A percentile compares a stretch with the other conserved stretches of the same genome.
phyloP scores from a whole-genome alignment of 164 flowering plant species.

The Litsea cubeba region DNA sequence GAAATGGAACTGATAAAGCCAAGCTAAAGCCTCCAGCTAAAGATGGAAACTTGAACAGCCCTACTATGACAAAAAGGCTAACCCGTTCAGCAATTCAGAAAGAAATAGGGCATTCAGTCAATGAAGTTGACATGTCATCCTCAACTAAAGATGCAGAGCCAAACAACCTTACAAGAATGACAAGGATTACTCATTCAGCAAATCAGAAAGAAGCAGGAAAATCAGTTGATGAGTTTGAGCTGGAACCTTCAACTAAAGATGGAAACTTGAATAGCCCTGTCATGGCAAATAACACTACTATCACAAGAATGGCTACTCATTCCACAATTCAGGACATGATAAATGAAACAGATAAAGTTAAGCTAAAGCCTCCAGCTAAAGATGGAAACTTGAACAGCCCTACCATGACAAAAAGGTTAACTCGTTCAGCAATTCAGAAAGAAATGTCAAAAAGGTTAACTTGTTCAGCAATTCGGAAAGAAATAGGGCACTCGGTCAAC shows the following conservation, averaged over 20 bases:
- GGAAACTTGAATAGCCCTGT: background rate
- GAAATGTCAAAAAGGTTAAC: background rate
- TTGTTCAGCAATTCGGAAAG: background rate
- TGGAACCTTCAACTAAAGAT: background rate
- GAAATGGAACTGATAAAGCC: background rate
- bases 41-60: background rate
- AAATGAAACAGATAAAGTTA: background rate
- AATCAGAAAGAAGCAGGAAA: background rate
- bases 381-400: background rate
- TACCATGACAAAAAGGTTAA: background rate
- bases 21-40: background rate
- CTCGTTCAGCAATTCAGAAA: background rate
- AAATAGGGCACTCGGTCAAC: background rate
- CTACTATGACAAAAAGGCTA: background rate
- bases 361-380: background rate
- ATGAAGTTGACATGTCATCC: background rate
- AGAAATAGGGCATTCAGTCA: background rate
- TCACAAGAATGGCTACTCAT: background rate
- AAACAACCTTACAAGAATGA: background rate
- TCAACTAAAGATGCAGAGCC: background rate
- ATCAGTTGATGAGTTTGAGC: background rate
- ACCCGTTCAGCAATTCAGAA: background rate
- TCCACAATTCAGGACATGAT: background rate
- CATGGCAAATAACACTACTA: background rate
- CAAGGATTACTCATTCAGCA: conserved; percentile 2